Evolutionary conservation across 345 rosid species (phyloP).

Genomic region (Sisymbrium irio): DNA sequence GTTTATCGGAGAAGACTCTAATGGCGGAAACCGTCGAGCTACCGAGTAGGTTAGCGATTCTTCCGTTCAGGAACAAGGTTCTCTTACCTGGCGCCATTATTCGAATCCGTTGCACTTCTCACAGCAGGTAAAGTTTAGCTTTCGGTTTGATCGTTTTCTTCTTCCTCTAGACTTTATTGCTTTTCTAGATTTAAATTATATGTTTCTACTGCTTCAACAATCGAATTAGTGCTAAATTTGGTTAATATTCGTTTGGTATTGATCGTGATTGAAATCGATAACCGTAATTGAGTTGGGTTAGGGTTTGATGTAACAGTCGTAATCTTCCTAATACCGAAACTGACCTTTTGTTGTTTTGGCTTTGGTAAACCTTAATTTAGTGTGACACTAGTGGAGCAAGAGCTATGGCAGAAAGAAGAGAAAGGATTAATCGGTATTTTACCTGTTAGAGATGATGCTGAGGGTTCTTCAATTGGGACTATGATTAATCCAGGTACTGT

Average conservation of each 20-base stretch:
- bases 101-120: conserved; percentile 98
- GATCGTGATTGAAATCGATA: background rate
- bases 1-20: background rate
- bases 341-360: background rate
- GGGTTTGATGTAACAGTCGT: background rate
- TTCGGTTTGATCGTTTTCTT: background rate
- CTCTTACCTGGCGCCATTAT: conserved; percentile 98
- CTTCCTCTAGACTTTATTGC: conserved; percentile 3
- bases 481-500: conserved; percentile 54
- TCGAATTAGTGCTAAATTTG: background rate
- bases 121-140: conserved; percentile 55
- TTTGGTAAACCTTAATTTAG: conserved; percentile 42
- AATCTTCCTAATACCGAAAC: background rate
- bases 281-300: background rate
- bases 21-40: conserved; percentile 97
- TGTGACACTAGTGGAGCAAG: conserved; percentile 97
- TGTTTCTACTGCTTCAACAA: background rate
- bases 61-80: conserved; percentile 94
- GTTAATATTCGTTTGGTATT: background rate
- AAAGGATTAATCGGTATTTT: conserved; percentile 91
- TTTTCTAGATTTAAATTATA: background rate
- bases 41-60: conserved; percentile 88
- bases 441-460: conserved; percentile 88
- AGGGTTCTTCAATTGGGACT: conserved; percentile 49
- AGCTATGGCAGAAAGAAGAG: conserved; percentile 98